phyloP scores from a whole-genome alignment of 768 basidiomycete genomes.

The Tricholoma flavovirens region DNA sequence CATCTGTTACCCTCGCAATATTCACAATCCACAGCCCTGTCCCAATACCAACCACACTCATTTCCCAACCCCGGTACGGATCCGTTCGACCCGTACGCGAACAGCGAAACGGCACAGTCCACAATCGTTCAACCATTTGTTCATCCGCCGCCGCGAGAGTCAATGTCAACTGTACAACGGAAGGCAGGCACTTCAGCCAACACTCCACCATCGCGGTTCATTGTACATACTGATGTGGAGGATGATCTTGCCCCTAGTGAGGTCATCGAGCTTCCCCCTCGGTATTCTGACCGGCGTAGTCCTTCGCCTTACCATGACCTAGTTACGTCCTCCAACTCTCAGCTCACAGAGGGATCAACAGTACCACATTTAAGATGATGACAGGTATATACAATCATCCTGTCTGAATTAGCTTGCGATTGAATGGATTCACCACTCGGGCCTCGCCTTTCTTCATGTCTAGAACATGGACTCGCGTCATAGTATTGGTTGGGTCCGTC shows the following conservation, averaged over 20 bases:
- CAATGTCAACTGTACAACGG: constrained; percentile 36
- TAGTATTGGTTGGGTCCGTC: background rate
- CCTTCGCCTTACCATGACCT: constrained; percentile 5
- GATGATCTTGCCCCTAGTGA: constrained; percentile 42
- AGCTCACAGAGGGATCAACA: background rate
- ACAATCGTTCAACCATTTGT: constrained; percentile 19
- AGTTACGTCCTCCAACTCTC: background rate
- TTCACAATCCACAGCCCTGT: constrained; percentile 12
- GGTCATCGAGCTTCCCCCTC: constrained; percentile 70
- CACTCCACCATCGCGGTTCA: constrained; percentile 46
- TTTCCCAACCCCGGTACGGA: constrained; percentile 15
- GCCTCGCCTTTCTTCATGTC: background rate
- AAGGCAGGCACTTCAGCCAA: constrained; percentile 47
- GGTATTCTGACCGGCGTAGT: constrained; percentile 52
- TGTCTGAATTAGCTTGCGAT: background rate
- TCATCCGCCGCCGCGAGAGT: constrained; percentile 14
- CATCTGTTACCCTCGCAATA: constrained; percentile 10
- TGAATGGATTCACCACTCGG: background rate
- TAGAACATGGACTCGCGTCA: background rate
- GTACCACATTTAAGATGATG: constrained; percentile 1
- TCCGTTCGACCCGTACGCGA: constrained; percentile 20
- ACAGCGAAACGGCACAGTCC: constrained; percentile 12
- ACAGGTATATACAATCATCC: background rate
- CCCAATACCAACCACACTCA: constrained; percentile 19
- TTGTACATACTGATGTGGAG: constrained; percentile 66